Evolutionary conservation across 129 eudicot genomes (phyloP), one percentile per base, ranked within the genome.

Genomic region (Gnaphalium uliginosum): DNA sequence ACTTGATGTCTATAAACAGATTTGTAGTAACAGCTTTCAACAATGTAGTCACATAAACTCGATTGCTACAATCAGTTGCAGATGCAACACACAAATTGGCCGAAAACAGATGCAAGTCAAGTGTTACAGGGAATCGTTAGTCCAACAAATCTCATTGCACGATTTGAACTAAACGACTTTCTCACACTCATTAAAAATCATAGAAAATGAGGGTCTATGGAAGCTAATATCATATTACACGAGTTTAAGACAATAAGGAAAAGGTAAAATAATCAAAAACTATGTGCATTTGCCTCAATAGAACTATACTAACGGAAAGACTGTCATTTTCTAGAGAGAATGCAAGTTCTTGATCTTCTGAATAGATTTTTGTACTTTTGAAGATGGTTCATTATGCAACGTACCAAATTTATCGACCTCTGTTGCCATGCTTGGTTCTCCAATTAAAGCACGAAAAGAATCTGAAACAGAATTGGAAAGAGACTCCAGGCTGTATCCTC

Each of bases 381-480:
- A 61, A 18, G 87, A 85, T 27, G 98, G 98, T 67, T 93, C 97
- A 56, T 88, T 92, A 59, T 85, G 90, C 74, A 90, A 79, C 76
- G 86, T 72, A 41, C 91, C 86, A 29, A 88, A 86, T 73, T 90
- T 76, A 46, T 87, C 89, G 21, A 85, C 50, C 53, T 84, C 32
- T 2, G 87, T 53, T 2, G 98, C 93, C 85, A 85, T 51, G 78
- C 97, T 93, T 1, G 93, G 85, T 66, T 93, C 98, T 54, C 92
- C 98, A 26, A 93, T 81, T 76, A 93, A 87, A 15, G 93, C 98
- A 23, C 96, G 92, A 29, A 93, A 93, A 41, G 97, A 80, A 73
- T 93, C 96, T 21, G 93, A 93, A 77, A 93, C 96, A 3, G 98
- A 93, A 64, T 76, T 57, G 0, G 97, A 90, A 57, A 93, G 97